Percentiles rank a stretch among this genome's conserved stretches.
Conservation (phyloP, 495 filamentous ascomycete genomes). For the Aspergillus cavernicola region DNA sequence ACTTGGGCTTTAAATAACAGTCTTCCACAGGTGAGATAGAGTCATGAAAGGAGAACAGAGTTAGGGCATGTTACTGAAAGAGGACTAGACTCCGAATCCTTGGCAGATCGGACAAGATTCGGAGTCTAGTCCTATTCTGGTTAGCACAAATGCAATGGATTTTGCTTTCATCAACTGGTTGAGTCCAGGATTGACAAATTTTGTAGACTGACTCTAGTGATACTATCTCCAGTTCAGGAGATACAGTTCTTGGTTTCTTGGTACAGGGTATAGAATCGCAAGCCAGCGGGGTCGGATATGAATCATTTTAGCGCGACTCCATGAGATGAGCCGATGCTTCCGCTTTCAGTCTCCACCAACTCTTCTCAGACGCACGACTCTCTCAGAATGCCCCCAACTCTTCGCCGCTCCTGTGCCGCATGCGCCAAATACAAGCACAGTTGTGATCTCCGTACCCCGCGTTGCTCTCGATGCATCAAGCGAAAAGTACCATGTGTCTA, state of each 20-base stretch:
- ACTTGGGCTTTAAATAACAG: no score
- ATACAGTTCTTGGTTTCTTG: no score
- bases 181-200: no score
- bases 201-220: no score
- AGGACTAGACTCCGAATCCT: slow-evolving; percentile 2
- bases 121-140: slow-evolving; percentile 23
- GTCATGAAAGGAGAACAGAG: no score
- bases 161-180: no score
- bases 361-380: background rate
- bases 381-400: slow-evolving; percentile 37
- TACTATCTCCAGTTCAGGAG: no score
- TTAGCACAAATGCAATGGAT: background rate
- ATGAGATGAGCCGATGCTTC: background rate
- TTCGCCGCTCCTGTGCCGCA: slow-evolving; percentile 47
- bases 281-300: no score
- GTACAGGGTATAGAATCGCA: no score
- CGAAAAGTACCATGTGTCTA: slow-evolving; percentile 41
- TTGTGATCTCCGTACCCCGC: slow-evolving; percentile 46
- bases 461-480: slow-evolving; percentile 48
- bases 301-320: background rate
- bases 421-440: slow-evolving; percentile 48
- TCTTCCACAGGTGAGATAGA: no score
- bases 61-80: background rate
- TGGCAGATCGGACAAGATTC: background rate
- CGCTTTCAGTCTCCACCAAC: background rate